These are phyloP conservation scores for Abrus pulchellus DNA, from an alignment of 306 rosid species.

Conservation along the genomic window DNA sequence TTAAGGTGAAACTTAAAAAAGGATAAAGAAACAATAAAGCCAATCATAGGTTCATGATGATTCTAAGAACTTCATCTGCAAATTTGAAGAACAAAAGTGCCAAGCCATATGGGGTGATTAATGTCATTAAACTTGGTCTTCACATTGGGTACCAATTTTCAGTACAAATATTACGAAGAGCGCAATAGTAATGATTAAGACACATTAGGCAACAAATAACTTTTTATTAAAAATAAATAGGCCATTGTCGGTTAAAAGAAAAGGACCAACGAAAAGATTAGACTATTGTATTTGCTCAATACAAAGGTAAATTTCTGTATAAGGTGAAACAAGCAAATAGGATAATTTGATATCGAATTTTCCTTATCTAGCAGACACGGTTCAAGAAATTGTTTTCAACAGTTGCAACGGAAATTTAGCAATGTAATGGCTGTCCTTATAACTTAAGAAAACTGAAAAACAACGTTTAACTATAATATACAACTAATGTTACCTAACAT, in stretches of 20 bases:
- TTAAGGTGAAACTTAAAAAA: neutral
- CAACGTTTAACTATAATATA: conserved; percentile 16
- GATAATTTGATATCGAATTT: conserved; percentile 18
- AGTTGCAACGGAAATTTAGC: conserved; percentile 16
- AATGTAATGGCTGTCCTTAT: conserved; percentile 37
- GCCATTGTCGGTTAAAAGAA: conserved; percentile 34
- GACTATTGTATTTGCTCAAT: conserved; percentile 12
- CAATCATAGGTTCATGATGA: conserved; percentile 38
- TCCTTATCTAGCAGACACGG: conserved; percentile 21
- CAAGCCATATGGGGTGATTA: conserved; percentile 34
- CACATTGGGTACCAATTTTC: neutral
- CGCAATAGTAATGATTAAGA: conserved; percentile 13
- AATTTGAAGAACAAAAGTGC: conserved; percentile 9
- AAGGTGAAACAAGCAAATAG: conserved; percentile 29
- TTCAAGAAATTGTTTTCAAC: conserved; percentile 15
- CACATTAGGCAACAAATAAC: neutral
- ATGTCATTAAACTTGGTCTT: conserved; percentile 30
- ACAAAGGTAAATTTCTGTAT: conserved; percentile 21
- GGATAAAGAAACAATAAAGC: neutral
- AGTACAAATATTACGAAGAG: neutral
- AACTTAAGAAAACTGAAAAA: conserved; percentile 35
- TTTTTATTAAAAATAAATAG: no score
- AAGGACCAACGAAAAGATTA: conserved; percentile 8
- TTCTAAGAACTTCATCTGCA: neutral
- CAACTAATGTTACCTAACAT: conserved; percentile 38